A percentile compares a stretch with the other conserved stretches of the same genome.
phyloP scores from a whole-genome alignment of 129 eudicot genomes.

The Apium graveolens region DNA sequence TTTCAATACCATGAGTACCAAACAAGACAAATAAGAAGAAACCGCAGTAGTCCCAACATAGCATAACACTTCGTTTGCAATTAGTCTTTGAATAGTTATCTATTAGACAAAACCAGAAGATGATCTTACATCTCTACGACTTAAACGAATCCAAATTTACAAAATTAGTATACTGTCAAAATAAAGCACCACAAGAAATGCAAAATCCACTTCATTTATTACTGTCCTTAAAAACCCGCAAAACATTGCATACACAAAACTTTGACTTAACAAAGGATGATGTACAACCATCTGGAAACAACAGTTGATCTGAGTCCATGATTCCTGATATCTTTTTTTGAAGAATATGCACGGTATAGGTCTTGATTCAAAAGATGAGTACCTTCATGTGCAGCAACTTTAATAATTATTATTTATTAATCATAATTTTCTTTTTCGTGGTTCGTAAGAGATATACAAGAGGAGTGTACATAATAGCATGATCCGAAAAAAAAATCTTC shows the following conservation, averaged over 20 bases:
- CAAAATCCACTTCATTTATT: background rate
- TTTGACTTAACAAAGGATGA: background rate
- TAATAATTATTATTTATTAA: background rate
- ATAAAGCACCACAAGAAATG: background rate
- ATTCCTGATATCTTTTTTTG: background rate
- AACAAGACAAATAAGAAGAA: background rate
- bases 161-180: background rate
- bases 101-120: background rate
- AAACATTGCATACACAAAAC: background rate
- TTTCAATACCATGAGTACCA: background rate
- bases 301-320: background rate
- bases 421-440: background rate
- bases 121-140: background rate
- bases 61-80: background rate
- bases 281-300: background rate
- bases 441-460: background rate
- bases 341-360: background rate
- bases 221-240: background rate
- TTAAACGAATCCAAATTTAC: background rate
- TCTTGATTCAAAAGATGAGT: background rate
- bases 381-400: background rate
- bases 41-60: background rate
- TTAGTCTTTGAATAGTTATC: background rate
- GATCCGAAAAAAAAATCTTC: background rate
- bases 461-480: background rate